Conservation (phyloP, 1,284 basidiomycete species). For the Ustilago cynodontis region DNA sequence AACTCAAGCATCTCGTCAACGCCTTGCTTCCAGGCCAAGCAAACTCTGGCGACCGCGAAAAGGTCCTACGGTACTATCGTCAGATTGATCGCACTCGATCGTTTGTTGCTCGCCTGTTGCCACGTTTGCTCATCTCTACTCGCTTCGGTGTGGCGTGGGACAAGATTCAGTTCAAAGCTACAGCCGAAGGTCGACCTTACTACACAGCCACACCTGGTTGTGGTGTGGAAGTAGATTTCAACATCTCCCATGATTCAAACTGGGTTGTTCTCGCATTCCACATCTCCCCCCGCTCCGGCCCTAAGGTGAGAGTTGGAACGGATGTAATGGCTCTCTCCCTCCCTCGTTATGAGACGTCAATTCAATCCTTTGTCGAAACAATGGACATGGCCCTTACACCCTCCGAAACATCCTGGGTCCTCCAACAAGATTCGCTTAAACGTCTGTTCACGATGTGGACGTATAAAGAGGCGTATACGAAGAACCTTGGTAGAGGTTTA, state of each 20-base stretch:
- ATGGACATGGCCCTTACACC: constrained; percentile 63
- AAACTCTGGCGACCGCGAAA: constrained; percentile 27
- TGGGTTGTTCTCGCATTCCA: constrained; percentile 65
- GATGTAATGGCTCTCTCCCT: constrained; percentile 65
- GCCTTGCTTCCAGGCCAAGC: constrained; percentile 24
- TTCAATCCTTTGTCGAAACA: constrained; percentile 53
- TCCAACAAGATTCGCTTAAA: constrained; percentile 26
- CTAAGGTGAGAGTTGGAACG: constrained; percentile 43
- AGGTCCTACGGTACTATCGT: constrained; percentile 48
- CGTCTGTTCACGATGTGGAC: constrained; percentile 64
- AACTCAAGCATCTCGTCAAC: constrained; percentile 10
- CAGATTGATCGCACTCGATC: constrained; percentile 52
- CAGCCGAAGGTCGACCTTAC: constrained; percentile 46
- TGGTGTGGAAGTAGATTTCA: constrained; percentile 49
- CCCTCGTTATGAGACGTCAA: constrained; percentile 55
- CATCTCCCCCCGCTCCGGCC: background rate
- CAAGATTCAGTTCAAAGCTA: constrained; percentile 13
- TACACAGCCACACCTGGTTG: background rate
- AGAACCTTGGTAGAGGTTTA: constrained; percentile 61
- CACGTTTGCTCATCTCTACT: constrained; percentile 29
- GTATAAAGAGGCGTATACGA: constrained; percentile 68
- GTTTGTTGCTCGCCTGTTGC: constrained; percentile 47
- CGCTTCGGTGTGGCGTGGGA: constrained; percentile 21
- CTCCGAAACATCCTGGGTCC: constrained; percentile 52
- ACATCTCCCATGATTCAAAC: constrained; percentile 65